These are phyloP conservation scores for Naganishia onofrii DNA, from an alignment of 768 basidiomycete genomes.

Conservation along the genomic window DNA sequence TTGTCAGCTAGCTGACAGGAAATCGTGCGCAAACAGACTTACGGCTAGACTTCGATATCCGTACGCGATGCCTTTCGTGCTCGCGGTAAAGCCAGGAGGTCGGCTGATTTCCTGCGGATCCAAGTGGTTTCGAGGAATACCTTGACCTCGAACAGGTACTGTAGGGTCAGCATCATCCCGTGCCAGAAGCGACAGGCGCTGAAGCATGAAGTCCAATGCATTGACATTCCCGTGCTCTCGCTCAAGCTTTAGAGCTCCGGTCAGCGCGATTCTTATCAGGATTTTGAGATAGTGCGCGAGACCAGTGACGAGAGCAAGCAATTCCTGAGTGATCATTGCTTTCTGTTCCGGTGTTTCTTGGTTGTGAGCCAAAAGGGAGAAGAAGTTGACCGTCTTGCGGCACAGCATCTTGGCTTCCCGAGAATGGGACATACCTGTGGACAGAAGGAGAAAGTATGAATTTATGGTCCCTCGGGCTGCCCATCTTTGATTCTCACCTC, in stretches of 20 bases:
- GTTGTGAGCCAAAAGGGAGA: constrained; percentile 90
- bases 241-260: constrained; percentile 91
- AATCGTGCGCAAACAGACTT: constrained; percentile 64
- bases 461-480: constrained; percentile 9
- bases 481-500: constrained; percentile 62
- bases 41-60: constrained; percentile 89
- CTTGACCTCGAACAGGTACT: constrained; percentile 39
- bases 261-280: constrained; percentile 93
- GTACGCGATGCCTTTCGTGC: constrained; percentile 83
- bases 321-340: constrained; percentile 90
- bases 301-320: constrained; percentile 96
- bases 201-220: constrained; percentile 84
- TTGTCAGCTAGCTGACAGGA: constrained; percentile 26
- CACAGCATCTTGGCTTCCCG: constrained; percentile 98
- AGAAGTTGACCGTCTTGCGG: constrained; percentile 96
- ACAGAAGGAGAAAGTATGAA: background rate
- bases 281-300: constrained; percentile 99
- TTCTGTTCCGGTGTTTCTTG: constrained; percentile 69
- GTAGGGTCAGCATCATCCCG: constrained; percentile 55
- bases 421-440: constrained; percentile 92
- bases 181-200: constrained; percentile 86
- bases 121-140: background rate
- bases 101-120: constrained; percentile 34
- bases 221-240: constrained; percentile 77
- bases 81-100: constrained; percentile 61